Base-by-base conservation (phyloP, 345 rosid species). In the Linum trigynum region DNA sequence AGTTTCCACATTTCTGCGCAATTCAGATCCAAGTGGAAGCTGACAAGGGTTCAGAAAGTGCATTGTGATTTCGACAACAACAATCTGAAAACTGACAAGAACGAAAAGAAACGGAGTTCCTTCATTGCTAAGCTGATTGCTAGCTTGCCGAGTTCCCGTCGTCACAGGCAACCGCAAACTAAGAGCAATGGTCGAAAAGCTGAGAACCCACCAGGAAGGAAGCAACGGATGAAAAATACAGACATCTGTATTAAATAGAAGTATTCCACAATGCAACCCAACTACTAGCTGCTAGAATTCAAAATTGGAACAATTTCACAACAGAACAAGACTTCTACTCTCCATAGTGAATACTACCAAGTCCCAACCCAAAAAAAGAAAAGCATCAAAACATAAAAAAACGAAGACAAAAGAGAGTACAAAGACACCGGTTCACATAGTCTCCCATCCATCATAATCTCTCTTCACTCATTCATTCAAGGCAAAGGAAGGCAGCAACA, bases 401-500 rank as follows among this genome's bases (percentile, higher is more conserved):
- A 48, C 9, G 14, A 48, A 43, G 50, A 43, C 1, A 23, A 23
- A 23, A 48, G 14, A 48, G 53, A 48, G 53, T 48, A 48, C 53
- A 48, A 43, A 11, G 50, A 11, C 50, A 43, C 6, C 9, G 10
- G 50, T 43, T 43, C 9, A 43, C 6, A 1, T 7, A 43, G 50
- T 48, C 53, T 48, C 53, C 53, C 14, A 12, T 48, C 14, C 9
- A 43, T 5, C 50, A 43, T 9, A 48, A 48, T 15, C 9, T 48
- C 32, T 23, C 53, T 48, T 48, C 53, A 48, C 7, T 77, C 73
- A 60, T 69, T 76, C 57, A 76, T 23, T 23, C 32, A 23, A 23
- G 32, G 32, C 32, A 23, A 23, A 23, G 32, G 32, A 23, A 23
- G 32, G 32, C 32, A 23, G 32, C 32, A 23, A 23, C 32, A 23